Evolutionary conservation across 331 rosid genomes (phyloP).

Genomic region (Quercus lobata): DNA sequence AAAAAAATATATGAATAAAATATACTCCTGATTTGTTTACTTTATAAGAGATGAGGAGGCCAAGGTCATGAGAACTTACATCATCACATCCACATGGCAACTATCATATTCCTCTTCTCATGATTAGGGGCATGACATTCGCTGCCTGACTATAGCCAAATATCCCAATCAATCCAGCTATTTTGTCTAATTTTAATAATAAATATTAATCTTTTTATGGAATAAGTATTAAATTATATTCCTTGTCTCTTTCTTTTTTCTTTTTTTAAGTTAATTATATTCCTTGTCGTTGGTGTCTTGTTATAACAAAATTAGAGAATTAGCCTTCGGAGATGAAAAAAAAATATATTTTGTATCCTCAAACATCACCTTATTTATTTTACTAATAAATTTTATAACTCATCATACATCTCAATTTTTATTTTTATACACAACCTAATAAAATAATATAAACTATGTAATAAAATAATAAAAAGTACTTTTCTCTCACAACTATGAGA

Average conservation of each 20-base stretch:
- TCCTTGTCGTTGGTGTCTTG: not conserved
- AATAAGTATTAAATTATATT: not conserved
- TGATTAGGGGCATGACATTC: conserved; percentile 50
- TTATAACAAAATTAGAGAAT: not conserved
- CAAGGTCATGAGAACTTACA: not conserved
- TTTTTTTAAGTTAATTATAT: not conserved
- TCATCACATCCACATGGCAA: conserved; percentile 4
- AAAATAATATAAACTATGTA: too few relatives aligned
- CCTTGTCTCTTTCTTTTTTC: not conserved
- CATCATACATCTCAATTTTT: accelerated
- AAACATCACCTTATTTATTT: too few relatives aligned
- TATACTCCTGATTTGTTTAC: not conserved
- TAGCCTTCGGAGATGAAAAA: too few relatives aligned
- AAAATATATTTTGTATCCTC: too few relatives aligned
- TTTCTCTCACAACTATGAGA: too few relatives aligned
- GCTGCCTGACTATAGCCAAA: conserved; percentile 10
- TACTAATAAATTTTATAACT: accelerated
- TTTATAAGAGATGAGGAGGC: not conserved
- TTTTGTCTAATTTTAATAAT: not conserved
- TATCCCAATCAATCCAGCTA: conserved; percentile 14
- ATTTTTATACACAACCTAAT: too few relatives aligned
- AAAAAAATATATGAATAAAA: not conserved
- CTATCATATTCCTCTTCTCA: conserved; percentile 3
- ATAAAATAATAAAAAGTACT: too few relatives aligned
- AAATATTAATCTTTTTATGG: not conserved